Conservation (phyloP, 768 basidiomycete genomes). For the Mycena filopes region DNA sequence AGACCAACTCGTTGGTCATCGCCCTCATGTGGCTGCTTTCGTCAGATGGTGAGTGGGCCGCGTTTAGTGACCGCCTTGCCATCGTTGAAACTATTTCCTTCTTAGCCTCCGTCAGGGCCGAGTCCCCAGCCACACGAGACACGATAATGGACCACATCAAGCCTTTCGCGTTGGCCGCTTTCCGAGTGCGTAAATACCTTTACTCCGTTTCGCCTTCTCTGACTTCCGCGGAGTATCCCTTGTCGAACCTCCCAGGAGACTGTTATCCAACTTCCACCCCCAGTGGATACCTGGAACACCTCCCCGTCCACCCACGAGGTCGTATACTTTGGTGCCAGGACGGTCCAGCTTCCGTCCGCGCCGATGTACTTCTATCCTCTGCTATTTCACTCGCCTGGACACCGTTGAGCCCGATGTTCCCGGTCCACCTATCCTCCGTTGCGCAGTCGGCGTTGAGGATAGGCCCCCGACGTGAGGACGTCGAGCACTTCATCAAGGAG, state of each 20-base stretch:
- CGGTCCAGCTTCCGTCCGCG: constrained; percentile 51
- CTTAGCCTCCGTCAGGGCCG: constrained; percentile 24
- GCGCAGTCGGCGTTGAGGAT: constrained; percentile 46
- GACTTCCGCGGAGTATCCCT: constrained; percentile 22
- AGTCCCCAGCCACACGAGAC: constrained; percentile 29
- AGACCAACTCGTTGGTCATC: constrained; percentile 56
- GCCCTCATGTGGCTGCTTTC: constrained; percentile 60
- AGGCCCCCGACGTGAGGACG: constrained; percentile 61
- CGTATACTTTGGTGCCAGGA: constrained; percentile 55
- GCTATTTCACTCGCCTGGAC: constrained; percentile 58
- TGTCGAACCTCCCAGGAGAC: constrained; percentile 17
- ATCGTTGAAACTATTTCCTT: constrained; percentile 43
- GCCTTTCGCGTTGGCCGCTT: constrained; percentile 33
- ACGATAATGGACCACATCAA: constrained; percentile 23
- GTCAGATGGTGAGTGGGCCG: constrained; percentile 52
- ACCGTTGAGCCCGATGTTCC: constrained; percentile 45
- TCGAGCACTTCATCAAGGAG: constrained; percentile 52
- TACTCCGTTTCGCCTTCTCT: not conserved
- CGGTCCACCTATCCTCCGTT: constrained; percentile 47
- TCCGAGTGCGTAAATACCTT: constrained; percentile 23
- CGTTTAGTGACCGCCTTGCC: not conserved
- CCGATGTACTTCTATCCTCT: constrained; percentile 59
- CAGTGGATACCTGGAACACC: constrained; percentile 25
- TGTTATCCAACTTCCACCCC: constrained; percentile 11
- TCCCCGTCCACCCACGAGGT: constrained; percentile 46